phyloP scores from a whole-genome alignment of 2,329 filamentous ascomycete species.

The Pseudogymnoascus sp. region DNA sequence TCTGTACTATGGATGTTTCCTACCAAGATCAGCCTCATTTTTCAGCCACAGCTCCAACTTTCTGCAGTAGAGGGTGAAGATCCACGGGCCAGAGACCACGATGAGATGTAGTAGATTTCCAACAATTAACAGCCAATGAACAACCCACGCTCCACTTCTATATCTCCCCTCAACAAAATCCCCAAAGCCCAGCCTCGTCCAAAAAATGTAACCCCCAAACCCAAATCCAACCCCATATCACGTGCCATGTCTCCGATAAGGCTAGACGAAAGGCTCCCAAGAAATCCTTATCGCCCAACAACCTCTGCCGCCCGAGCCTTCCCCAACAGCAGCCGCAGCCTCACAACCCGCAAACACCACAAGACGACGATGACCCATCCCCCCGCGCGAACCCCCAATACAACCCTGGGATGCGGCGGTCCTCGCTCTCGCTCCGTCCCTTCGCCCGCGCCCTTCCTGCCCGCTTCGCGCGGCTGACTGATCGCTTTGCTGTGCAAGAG shows the following conservation, averaged over 20 bases:
- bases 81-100: neutral
- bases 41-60: neutral
- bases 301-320: neutral
- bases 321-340: neutral
- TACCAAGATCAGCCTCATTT: neutral
- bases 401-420: conserved; percentile 7
- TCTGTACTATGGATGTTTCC: no score
- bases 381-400: neutral
- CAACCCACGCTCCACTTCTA: neutral
- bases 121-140: neutral
- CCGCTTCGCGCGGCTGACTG: conserved; percentile 15
- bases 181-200: neutral
- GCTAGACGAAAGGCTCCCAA: neutral
- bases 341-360: neutral
- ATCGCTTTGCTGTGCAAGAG: neutral
- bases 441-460: conserved; percentile 20
- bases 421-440: conserved; percentile 21
- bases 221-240: neutral
- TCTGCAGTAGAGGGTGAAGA: neutral
- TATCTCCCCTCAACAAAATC: neutral
- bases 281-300: neutral
- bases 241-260: neutral
- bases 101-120: neutral
- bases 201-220: neutral
- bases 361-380: neutral